These are phyloP conservation scores for Fusarium sp. DNA, from an alignment of 2,329 filamentous ascomycete genomes.

Conservation along the genomic window DNA sequence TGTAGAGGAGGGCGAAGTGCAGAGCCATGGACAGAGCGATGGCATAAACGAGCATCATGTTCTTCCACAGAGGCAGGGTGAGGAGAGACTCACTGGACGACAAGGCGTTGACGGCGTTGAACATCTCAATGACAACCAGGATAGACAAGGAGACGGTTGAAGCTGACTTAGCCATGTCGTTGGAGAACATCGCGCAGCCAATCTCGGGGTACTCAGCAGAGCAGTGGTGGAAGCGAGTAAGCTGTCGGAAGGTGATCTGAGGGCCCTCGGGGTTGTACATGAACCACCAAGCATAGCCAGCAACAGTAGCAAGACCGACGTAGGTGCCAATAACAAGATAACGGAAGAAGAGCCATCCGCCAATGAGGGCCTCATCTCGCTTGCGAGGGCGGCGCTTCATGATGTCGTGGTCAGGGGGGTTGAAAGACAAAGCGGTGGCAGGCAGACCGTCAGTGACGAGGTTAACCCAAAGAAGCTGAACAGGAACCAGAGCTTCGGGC, in stretches of 20 bases:
- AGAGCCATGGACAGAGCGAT: slow-evolving; percentile 92
- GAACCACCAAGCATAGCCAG: slow-evolving; percentile 99
- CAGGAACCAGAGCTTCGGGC: slow-evolving; percentile 96
- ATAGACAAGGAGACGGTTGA: slow-evolving; percentile 93
- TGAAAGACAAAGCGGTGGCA: slow-evolving; percentile 96
- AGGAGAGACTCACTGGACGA: slow-evolving; percentile 94
- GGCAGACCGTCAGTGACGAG: slow-evolving; percentile 97
- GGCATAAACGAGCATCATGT: slow-evolving; percentile 98
- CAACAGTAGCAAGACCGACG: slow-evolving; percentile 93
- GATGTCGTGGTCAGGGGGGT: slow-evolving; percentile 97
- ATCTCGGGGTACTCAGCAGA: slow-evolving; percentile 86
- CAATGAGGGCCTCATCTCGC: slow-evolving; percentile 91
- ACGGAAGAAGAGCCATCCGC: slow-evolving; percentile 96
- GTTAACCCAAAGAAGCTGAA: slow-evolving; percentile 99
- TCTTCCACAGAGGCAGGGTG: slow-evolving; percentile 95
- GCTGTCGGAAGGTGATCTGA: slow-evolving; percentile 89
- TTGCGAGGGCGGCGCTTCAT: slow-evolving; percentile 94
- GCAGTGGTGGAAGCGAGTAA: slow-evolving; percentile 95
- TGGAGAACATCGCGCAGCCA: slow-evolving; percentile 90
- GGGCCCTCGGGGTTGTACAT: slow-evolving; percentile 93
- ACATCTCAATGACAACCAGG: slow-evolving; percentile 98
- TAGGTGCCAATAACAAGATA: slow-evolving; percentile 97
- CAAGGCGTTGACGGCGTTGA: slow-evolving; percentile 98
- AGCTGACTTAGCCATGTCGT: slow-evolving; percentile 86
- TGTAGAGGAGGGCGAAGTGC: slow-evolving; percentile 94